Percentiles rank a stretch among this genome's conserved stretches.
phyloP scores from a whole-genome alignment of 306 rosid species.

The Lathyrus oleraceus region DNA sequence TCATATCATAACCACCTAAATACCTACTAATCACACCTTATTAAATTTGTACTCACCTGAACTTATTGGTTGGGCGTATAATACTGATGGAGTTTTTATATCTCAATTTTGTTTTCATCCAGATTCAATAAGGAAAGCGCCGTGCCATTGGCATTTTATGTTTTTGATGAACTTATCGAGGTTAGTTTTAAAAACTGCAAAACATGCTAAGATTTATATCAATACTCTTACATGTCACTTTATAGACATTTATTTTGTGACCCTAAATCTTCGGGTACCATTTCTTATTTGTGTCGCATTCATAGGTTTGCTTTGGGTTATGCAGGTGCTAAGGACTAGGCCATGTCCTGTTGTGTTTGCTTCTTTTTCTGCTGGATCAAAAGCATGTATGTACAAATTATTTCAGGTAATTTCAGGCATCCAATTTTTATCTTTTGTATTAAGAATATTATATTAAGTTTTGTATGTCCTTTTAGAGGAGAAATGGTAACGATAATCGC shows the following conservation, averaged over 20 bases:
- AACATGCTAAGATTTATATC: conserved; percentile 29
- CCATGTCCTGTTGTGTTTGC: conserved; percentile 84
- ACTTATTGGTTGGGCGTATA: conserved; percentile 1
- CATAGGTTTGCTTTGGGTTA: conserved; percentile 36
- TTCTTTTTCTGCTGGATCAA: conserved; percentile 80
- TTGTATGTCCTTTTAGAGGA: conserved; percentile 15
- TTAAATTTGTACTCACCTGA: conserved; percentile 18
- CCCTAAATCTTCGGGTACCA: neutral
- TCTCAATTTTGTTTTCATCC: conserved; percentile 39
- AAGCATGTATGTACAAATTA: conserved; percentile 83
- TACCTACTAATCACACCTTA: conserved; percentile 15
- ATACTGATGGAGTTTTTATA: conserved; percentile 22
- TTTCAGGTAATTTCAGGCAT: conserved; percentile 61
- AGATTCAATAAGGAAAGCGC: conserved; percentile 81
- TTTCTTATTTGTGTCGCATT: conserved; percentile 15
- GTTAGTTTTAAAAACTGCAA: conserved; percentile 47
- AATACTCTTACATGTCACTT: conserved; percentile 18
- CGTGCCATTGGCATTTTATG: conserved; percentile 67
- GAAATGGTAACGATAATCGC: conserved; percentile 26
- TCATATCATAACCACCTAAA: neutral
- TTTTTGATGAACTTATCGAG: conserved; percentile 87
- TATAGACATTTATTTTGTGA: conserved; percentile 13
- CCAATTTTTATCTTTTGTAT: conserved; percentile 21
- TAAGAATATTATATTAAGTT: conserved; percentile 31
- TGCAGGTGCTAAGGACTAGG: conserved; percentile 74